Evolutionary conservation across 2,329 filamentous ascomycete species (phyloP), one percentile per base, ranked within the genome.

Genomic region (Blastomyces percursus): DNA sequence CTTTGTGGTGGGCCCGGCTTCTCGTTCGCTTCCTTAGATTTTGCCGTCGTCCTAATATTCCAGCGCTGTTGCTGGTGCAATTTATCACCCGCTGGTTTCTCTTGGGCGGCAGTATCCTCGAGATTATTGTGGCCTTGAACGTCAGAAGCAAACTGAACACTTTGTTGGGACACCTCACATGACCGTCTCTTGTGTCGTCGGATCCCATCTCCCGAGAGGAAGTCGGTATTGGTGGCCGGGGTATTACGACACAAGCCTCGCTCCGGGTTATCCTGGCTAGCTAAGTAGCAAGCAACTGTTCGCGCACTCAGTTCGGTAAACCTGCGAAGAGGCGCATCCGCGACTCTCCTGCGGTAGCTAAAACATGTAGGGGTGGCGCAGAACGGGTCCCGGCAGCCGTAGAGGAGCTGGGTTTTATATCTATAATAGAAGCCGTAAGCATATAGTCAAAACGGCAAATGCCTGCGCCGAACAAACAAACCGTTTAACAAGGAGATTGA

Each of bases 221-320:
- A 64, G 52, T 65, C 63, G 1, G 44, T 35, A 38, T 46, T 46
- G 9, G 50, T 51, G 27, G 62, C 63, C 7, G 73, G 71, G 24
- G 73, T 67, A 62, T 82, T 78, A 44, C 78, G 78, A 69, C 91
- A 96, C 0, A 96, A 77, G 2, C 83, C 84, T 63, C 77, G 80
- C 65, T 90, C 86, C 0, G 91, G 85, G 66, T 94, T 85, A 68
- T 92, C 88, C 70, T 91, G 86, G 69, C 87, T 89, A 11, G 91
- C 90, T 59, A 96, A 81, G 69, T 89, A 90, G 62, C 90, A 84
- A 14, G 91, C 91, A 40, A 96, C 76, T 1, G 89, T 90, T 69
- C 90, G 84, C 9, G 91, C 91, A 69, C 90, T 96, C 55, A 91
- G 85, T 27, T 87, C 82, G 63, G 88, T 96, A 69, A 92, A 94